Conservation (phyloP, 2,329 filamentous ascomycete genomes). For the Rhynchosporium secalis region DNA sequence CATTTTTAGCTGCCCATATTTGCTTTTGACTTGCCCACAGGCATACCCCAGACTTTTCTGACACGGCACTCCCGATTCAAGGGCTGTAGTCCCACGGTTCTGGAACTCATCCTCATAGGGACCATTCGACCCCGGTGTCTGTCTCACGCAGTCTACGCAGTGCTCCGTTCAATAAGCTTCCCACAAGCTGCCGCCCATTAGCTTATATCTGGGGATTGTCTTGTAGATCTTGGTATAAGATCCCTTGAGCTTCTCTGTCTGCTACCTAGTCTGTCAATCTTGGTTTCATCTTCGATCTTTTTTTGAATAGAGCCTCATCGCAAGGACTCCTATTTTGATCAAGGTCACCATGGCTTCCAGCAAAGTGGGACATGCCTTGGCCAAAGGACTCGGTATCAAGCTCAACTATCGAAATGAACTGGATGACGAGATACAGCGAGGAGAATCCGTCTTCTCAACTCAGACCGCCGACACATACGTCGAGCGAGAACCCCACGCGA, state of each 20-base stretch:
- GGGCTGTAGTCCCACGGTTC: conserved; percentile 24
- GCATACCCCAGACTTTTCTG: neutral
- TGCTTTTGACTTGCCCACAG: conserved; percentile 11
- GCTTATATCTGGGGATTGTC: neutral
- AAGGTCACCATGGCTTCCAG: conserved; percentile 30
- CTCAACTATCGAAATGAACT: conserved; percentile 65
- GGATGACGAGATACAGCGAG: conserved; percentile 63
- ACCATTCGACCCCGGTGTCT: conserved; percentile 27
- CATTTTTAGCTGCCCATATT: neutral
- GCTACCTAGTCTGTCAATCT: neutral
- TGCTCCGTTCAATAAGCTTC: conserved; percentile 1
- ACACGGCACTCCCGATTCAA: conserved; percentile 3
- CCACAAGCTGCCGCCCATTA: conserved; percentile 2
- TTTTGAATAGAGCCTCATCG: neutral
- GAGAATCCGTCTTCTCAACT: conserved; percentile 77
- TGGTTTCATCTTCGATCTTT: neutral
- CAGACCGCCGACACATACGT: conserved; percentile 76
- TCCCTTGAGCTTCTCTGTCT: conserved; percentile 8
- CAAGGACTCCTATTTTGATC: neutral
- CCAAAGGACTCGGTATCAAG: conserved; percentile 81
- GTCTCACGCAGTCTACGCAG: neutral
- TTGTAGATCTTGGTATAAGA: neutral
- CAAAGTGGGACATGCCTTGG: conserved; percentile 70
- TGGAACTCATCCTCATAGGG: conserved; percentile 16
- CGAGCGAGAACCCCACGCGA: conserved; percentile 74